Base-by-base conservation (phyloP, 1,139 yeast genomes). In the Pichia sp. region DNA sequence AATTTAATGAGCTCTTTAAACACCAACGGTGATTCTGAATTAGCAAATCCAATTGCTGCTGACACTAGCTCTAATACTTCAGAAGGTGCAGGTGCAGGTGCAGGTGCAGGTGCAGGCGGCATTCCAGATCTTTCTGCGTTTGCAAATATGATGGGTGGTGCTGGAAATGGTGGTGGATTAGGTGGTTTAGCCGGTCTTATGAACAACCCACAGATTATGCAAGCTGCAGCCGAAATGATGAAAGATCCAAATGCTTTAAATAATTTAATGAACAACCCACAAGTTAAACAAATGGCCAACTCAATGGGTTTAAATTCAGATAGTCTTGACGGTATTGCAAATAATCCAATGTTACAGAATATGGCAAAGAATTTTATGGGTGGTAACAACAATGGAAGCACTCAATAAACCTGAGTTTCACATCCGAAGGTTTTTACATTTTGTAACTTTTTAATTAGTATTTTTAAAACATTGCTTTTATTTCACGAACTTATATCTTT, bases 201-300 rank as follows among this genome's bases (percentile, higher is more conserved):
- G 82, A 83, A 78, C 69, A 88, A 90, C 68, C 97, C 97, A 18
- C 89, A 83, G 67, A 67, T 92, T 52, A 84, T 84, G 87, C 88
- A 85, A 69, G 94, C 95, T 61, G 97, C 97, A 38, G 94, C 88
- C 66, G 80, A 80, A 63, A 79, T 92, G 85, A 89, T 90, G 96
- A 79, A 81, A 52, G 83, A 90, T 65, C 97, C 97, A 30, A 76
- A 72, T 40, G 90, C 95, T 44, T 71, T 90, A 72, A 74, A 71
- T 54, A 80, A 81, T 49, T 70, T 90, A 65, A 81, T 90, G 89
- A 79, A 70, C 66, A 86, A 88, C 65, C 97, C 97, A 25, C 80
- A 81, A 58, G 62, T 86, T 22, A 79, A 77, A 61, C 83, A 80
- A 64, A 84, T 85, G 94, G 94, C 94, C 39, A 77, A 77, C 57